Evolutionary conservation across 148 eudicot species (phyloP), one percentile per base, ranked within the genome.

Genomic region (Fagopyrum homotropicum): DNA sequence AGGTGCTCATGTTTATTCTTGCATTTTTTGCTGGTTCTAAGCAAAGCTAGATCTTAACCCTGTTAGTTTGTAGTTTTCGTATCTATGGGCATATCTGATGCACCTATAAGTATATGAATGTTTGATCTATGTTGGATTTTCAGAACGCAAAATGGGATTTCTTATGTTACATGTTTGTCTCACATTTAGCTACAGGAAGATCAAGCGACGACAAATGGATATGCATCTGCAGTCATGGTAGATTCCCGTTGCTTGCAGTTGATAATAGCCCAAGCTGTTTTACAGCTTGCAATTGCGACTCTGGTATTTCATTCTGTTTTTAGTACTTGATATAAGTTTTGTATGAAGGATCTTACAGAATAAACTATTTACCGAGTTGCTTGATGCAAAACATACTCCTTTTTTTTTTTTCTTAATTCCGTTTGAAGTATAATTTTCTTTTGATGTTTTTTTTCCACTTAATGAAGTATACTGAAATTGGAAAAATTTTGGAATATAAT

Each of bases 221-320:
- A 47, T 93, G 98, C 80, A 45, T 76, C 51, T 93, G 98, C 77
- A 69, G 76, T 72, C 79, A 50, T 75, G 89, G 80, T 83, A 75
- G 79, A 47, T 78, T 91, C 54, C 98, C 98, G 77, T 61, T 55
- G 76, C 72, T 91, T 72, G 83, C 81, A 47, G 77, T 81, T 46
- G 79, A 79, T 64, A 82, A 73, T 68, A 86, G 71, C 63, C 73
- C n/a, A 59, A 81, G 74, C 78, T 93, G 98, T 86, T 93, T 93
- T 75, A 83, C 89, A 1, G 79, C 87, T 73, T 93, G 98, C 85
- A 78, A 86, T 75, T 93, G 98, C 88, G 79, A 82, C 75, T 88
- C 93, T 60, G 98, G 98, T 93, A 91, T 81, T 14, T 35, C 17
- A 40, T 64, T 64, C 17, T 64, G 46, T 64, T 35, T 64, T 35